These are phyloP conservation scores for Blastobotrys chiropterorum DNA, from an alignment of 805 yeast species.

Conservation along the genomic window DNA sequence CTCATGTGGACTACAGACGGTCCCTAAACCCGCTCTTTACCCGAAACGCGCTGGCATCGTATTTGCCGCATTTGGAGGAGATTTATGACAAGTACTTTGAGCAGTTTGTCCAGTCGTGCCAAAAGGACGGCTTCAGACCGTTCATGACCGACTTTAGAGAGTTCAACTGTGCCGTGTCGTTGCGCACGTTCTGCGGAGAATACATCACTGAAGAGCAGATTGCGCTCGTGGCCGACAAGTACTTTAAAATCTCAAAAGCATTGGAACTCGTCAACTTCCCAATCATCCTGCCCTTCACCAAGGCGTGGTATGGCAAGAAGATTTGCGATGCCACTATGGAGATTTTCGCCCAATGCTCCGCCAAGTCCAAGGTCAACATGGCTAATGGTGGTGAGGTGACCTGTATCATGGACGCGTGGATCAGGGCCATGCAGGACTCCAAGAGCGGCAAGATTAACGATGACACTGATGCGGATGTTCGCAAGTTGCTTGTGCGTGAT, in stretches of 20 bases:
- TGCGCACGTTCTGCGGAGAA: constrained; percentile 92
- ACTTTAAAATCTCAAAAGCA: constrained; percentile 89
- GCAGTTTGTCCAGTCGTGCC: constrained; percentile 50
- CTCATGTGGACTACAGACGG: constrained; percentile 87
- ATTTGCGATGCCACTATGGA: constrained; percentile 93
- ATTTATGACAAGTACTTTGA: constrained; percentile 80
- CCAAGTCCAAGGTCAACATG: constrained; percentile 74
- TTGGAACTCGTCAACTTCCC: constrained; percentile 97
- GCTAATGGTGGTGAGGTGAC: constrained; percentile 69
- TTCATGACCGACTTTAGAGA: constrained; percentile 95
- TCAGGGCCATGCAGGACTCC: constrained; percentile 74
- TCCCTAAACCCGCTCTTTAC: constrained; percentile 87
- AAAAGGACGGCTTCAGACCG: constrained; percentile 56
- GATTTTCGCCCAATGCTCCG: constrained; percentile 84
- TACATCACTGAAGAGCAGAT: constrained; percentile 91
- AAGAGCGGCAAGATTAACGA: constrained; percentile 36
- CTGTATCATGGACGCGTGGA: constrained; percentile 96
- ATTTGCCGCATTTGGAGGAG: constrained; percentile 77
- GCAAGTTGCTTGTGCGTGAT: constrained; percentile 64
- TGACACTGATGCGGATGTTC: constrained; percentile 44
- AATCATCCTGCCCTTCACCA: constrained; percentile 89
- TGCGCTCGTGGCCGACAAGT: constrained; percentile 83
- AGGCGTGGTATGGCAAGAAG: constrained; percentile 95
- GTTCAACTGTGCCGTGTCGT: constrained; percentile 87
- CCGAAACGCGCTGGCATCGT: constrained; percentile 70